Percentiles rank a stretch among this genome's conserved stretches.
phyloP scores from a whole-genome alignment of 352 stramenopile species.

The Globisporangium camurandrum region DNA sequence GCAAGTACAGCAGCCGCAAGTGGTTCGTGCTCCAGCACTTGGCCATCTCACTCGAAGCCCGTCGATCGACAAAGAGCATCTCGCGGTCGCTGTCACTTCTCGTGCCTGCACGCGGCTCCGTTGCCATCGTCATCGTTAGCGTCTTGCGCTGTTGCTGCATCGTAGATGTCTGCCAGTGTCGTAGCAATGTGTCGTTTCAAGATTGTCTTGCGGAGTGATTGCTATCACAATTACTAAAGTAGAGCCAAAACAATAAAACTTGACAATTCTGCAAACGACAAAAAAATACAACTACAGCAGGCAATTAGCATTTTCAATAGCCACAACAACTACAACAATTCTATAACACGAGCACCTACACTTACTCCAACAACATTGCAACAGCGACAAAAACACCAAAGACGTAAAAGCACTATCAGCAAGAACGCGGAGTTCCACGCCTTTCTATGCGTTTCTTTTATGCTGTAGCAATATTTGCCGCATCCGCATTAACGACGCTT shows the following conservation, averaged over 20 bases:
- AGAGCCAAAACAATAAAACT: neutral
- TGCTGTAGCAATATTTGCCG: too few species aligned
- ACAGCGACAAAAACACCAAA: too few species aligned
- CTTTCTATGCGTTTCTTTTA: too few species aligned
- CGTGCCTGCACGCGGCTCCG: neutral
- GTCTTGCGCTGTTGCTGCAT: constrained; percentile 8
- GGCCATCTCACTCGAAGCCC: neutral
- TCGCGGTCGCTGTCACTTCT: constrained; percentile 3
- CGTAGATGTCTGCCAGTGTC: neutral
- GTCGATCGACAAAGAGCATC: constrained; percentile 22
- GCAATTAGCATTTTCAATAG: too few species aligned
- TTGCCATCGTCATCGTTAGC: constrained; percentile 5
- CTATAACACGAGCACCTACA: too few species aligned
- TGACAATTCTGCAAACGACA: too few species aligned
- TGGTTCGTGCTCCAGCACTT: constrained; percentile 81
- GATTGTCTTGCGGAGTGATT: neutral
- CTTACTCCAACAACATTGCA: too few species aligned
- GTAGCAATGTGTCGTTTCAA: constrained; percentile 1
- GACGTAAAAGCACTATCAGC: too few species aligned
- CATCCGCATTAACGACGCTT: too few species aligned
- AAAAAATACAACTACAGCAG: too few species aligned
- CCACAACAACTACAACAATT: too few species aligned
- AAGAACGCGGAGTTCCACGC: too few species aligned
- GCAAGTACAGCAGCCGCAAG: constrained; percentile 93
- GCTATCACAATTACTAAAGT: neutral